Base-by-base conservation (phyloP, 164 flowering plant species). In the Warburgia ugandensis region DNA sequence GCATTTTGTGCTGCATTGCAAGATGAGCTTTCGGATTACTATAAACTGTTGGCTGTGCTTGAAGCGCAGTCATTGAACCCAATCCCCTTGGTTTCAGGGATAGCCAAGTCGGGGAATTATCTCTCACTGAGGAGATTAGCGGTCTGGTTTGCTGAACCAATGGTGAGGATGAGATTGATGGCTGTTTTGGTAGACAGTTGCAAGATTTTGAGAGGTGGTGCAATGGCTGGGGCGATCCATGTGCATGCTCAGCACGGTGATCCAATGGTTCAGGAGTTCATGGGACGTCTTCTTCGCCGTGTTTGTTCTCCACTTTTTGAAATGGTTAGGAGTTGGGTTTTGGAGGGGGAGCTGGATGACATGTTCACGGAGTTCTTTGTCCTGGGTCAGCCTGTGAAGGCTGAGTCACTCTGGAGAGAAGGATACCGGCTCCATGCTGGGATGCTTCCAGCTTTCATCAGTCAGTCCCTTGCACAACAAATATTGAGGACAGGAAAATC, bases 241-340 rank as follows among this genome's bases (percentile, higher is more conserved):
- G 60, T 81, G 73, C 97, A 84, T 52, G 97, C 96, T 0, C 92
- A 78, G 45, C 99, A 94, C 56, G 99, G 99, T 3, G 96, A 89
- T 54, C 90, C 96, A 0, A 65, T 89, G 58, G 90, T 94, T 29
- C 88, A 79, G 45, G 94, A 86, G 43, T 94, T 94, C 60, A 89
- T 94, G 99, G 71, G 69, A 60, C 70, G 86, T 29, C 69, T 94
- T 8, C 87, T 94, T 19, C 74, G 75, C 3, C 68, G 97, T 14
- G 94, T 94, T 17, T 89, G 97, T 49, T 94, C 97, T 48, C 99
- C 99, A 0, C 81, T 94, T 29, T 89, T 94, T 70, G 97, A 94
- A 62, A 89, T 94, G 99, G 99, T 94, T 50, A 84, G 97, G 68
- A 89, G 88, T 65, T 94, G 99, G 99, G 97, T 94, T 55, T 71